phyloP scores from a whole-genome alignment of 83 land plant species.

The Picea engelmannii region DNA sequence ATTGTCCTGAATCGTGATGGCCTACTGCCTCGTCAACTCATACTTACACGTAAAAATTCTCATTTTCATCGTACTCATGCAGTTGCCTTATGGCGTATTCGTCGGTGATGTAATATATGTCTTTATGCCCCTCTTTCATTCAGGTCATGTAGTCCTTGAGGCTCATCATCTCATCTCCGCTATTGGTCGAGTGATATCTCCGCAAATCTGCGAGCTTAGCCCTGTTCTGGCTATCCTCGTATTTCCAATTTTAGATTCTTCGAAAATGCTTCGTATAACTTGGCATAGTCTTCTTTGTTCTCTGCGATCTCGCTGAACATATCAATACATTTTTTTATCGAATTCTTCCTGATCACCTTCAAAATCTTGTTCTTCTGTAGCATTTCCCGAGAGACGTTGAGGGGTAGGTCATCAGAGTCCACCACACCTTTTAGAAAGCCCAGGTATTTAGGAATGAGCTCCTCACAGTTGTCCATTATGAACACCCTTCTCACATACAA shows the following conservation, averaged over 20 bases:
- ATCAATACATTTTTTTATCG: constrained; percentile 30
- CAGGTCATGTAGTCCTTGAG: constrained; percentile 70
- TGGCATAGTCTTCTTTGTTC: constrained; percentile 76
- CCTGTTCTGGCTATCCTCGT: constrained; percentile 78
- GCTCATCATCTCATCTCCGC: constrained; percentile 70
- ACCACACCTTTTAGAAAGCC: constrained; percentile 76
- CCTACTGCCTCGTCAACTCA: too few species aligned
- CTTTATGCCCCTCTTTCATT: constrained; percentile 73
- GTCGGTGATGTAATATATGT: constrained; percentile 66
- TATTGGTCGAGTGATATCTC: constrained; percentile 63
- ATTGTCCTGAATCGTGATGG: too few species aligned
- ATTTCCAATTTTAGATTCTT: constrained; percentile 74
- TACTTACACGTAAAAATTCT: too few species aligned
- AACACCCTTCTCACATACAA: constrained; percentile 51
- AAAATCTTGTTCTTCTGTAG: constrained; percentile 79
- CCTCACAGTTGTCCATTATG: constrained; percentile 32
- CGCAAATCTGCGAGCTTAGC: constrained; percentile 60
- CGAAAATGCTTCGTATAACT: constrained; percentile 74
- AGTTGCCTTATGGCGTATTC: too few species aligned
- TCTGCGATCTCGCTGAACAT: constrained; percentile 70
- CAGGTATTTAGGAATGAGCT: constrained; percentile 29
- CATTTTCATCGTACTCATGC: too few species aligned
- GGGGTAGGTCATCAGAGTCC: constrained; percentile 69
- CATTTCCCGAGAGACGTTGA: constrained; percentile 31
- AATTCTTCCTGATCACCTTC: constrained; percentile 39